phyloP scores from a whole-genome alignment of 2,329 filamentous ascomycete genomes.

The Scorias spongiosa region DNA sequence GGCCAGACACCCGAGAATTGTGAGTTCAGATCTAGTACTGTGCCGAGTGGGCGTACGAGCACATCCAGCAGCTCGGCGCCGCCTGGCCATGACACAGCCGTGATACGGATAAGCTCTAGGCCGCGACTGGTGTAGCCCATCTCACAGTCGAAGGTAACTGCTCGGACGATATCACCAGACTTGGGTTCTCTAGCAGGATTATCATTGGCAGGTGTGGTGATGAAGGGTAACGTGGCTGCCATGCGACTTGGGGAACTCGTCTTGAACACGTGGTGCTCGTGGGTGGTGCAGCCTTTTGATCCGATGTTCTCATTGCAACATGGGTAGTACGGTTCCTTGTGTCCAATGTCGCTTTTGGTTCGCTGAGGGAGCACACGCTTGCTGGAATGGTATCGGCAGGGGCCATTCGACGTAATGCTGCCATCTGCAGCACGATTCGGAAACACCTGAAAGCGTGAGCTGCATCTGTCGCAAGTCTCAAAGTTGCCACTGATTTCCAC shows the following conservation, averaged over 20 bases:
- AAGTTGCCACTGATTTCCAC: slow-evolving; percentile 55
- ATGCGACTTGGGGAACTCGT: slow-evolving; percentile 60
- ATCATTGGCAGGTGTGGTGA: slow-evolving; percentile 55
- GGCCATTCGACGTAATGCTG: slow-evolving; percentile 59
- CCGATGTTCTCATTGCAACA: slow-evolving; percentile 70
- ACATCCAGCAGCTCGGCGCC: slow-evolving; percentile 66
- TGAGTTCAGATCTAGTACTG: slow-evolving; percentile 80
- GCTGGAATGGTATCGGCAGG: slow-evolving; percentile 69
- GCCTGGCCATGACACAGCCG: slow-evolving; percentile 73
- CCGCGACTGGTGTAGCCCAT: slow-evolving; percentile 91
- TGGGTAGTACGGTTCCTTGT: slow-evolving; percentile 47
- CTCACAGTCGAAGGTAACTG: slow-evolving; percentile 85
- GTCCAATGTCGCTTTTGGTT: slow-evolving; percentile 39
- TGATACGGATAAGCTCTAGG: slow-evolving; percentile 78
- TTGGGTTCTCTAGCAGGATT: slow-evolving; percentile 23
- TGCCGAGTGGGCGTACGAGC: slow-evolving; percentile 68
- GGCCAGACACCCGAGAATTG: slow-evolving; percentile 76
- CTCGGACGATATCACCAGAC: slow-evolving; percentile 21
- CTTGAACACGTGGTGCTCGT: slow-evolving; percentile 74
- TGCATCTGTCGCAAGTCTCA: slow-evolving; percentile 81
- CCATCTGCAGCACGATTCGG: slow-evolving; percentile 68
- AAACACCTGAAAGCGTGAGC: slow-evolving; percentile 78
- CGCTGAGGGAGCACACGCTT: slow-evolving; percentile 46
- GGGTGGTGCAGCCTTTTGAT: slow-evolving; percentile 60
- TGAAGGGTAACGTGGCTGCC: slow-evolving; percentile 65